Conservation (phyloP, 495 filamentous ascomycete species). For the Staphylotrichum tortipilum region DNA sequence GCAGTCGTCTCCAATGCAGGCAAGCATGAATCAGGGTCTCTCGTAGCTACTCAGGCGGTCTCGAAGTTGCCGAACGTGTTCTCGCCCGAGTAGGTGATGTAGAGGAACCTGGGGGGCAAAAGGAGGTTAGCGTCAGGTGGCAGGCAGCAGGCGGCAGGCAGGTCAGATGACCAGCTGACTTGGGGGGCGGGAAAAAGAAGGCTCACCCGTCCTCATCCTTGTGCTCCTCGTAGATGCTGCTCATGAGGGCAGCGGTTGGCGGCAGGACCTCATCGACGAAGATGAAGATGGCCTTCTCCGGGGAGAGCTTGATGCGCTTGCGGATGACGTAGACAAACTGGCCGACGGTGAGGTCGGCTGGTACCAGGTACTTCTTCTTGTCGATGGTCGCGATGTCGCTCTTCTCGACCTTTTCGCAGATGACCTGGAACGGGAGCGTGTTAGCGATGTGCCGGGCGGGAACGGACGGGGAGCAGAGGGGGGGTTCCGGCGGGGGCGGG, state of each 20-base stretch:
- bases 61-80: conserved; percentile 81
- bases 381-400: conserved; percentile 99
- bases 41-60: conserved; percentile 19
- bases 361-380: conserved; percentile 99
- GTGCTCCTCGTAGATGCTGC: conserved; percentile 98
- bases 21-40: neutral
- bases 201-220: conserved; percentile 70
- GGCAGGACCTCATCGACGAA: conserved; percentile 98
- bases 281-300: conserved; percentile 99
- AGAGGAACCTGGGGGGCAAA: conserved; percentile 34
- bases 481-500: neutral
- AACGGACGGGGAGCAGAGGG: neutral
- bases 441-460: conserved; percentile 5
- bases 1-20: neutral
- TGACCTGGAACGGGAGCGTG: conserved; percentile 54
- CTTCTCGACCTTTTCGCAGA: conserved; percentile 99
- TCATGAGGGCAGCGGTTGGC: conserved; percentile 96
- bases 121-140: conserved; percentile 1
- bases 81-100: conserved; percentile 91
- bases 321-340: conserved; percentile 99
- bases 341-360: conserved; percentile 93
- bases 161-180: neutral
- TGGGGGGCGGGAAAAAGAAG: conserved; percentile 3
- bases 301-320: conserved; percentile 98
- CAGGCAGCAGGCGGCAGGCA: conserved; percentile 18